Base-by-base conservation (phyloP, 345 rosid genomes). In the Eucalyptus curtisii region DNA sequence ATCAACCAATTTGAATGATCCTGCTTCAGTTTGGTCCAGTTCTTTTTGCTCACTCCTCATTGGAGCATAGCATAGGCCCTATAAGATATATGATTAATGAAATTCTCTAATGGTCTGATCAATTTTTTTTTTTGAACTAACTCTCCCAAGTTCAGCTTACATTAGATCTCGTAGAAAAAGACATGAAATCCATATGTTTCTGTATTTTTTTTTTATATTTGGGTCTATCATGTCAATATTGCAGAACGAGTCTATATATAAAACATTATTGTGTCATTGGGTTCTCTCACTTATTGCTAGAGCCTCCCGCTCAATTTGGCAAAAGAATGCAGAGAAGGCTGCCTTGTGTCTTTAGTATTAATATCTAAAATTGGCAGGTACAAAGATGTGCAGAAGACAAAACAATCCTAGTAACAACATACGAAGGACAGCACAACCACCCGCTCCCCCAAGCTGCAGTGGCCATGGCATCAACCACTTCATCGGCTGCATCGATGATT, bases 401-500 rank as follows among this genome's bases (percentile, higher is more conserved):
- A 71, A 57, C 96, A 10, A 91, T 94, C 85, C 90, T 94, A 52
- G 90, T 91, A 49, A 93, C 95, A 27, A 93, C 95, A 2, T 94
- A 94, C 27, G 96, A 94, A 89, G 95, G 96, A 82, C 91, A 80
- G 59, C 96, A 94, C 89, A 93, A 91, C 89, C 96, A 94, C 61
- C 96, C 96, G 7, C 91, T 94, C 10, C 96, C 96, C 19, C 91
- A 93, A 24, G 94, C 94, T 4, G 96, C 96, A 10, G 31, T 93
- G 90, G 88, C 94, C 53, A 91, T 93, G 95, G 96, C 96, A 14
- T 92, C 95, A 24, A 91, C 95, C 30, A 94, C 96, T n/a, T 53
- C 93, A 1, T 92, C 96, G 3, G 96, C 96, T 1, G 95, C 94
- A 9, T 90, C 89, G 3, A 92, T 92, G 94, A 49, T 94, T 14